Base-by-base conservation (phyloP, 1,284 basidiomycete species). In the Ganoderma sinense region DNA sequence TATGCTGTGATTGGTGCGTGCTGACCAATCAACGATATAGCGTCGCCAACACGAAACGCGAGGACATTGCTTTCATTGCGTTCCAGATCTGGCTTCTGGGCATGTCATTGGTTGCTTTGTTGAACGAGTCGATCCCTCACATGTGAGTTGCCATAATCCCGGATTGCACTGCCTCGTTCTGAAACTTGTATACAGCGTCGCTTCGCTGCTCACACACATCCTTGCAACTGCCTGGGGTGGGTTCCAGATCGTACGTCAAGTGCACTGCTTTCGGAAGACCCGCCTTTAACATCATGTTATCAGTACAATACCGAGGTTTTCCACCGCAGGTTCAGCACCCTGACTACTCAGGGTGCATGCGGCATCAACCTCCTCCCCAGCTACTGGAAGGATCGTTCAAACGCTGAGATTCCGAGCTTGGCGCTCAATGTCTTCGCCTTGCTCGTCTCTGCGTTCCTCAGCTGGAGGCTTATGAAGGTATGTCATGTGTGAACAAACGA, bases 81-180 rank as follows among this genome's bases (percentile, higher is more conserved):
- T 95, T 94, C 82, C 92, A 94, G 74, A 82, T 93, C 68, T 94
- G 93, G 93, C 88, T 94, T 1, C 82, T 94, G 29, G 92, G 91
- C 45, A 92, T 94, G 89, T 94, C 92, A 4, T 74, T 92, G 51
- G 90, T 93, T 59, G 93, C 93, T 5, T 80, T 94, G 60, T 79
- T 94, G 65, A 94, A 94, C 77, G 93, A 94, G 80, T 94, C 93
- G 0, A 92, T 94, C 66, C 93, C 93, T 6, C 93, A 95, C 73
- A 89, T 90, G 82, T 85, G 76, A 69, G 86, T 74, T n/a, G 20
- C 40, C n/a, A n/a, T 26, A 3, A 14, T 41, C 2, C 20, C 14
- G 13, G 4, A 41, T 39, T 26, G 23, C 23, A 4, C 14, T 4
- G 16, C 7, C 8, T 23, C 23, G 14, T 45, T 39, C 64, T 68